Evolutionary conservation across 2,329 filamentous ascomycete genomes (phyloP).

Genomic region (Fusarium scirpi): DNA sequence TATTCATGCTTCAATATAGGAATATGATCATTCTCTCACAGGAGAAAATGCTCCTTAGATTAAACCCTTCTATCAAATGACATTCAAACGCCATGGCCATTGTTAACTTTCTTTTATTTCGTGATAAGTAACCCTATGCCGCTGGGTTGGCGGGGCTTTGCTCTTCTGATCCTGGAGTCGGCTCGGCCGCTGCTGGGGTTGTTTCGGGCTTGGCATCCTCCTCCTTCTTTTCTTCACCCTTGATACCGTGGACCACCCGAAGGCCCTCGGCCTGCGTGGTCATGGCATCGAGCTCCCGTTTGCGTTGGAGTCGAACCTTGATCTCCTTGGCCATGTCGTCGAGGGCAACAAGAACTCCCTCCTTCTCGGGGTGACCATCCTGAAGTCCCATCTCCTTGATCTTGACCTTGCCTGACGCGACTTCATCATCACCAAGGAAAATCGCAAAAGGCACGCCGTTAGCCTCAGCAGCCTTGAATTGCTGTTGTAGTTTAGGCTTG

Average conservation of each 20-base stretch:
- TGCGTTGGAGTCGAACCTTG: slow-evolving; percentile 58
- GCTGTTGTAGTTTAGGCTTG: slow-evolving; percentile 87
- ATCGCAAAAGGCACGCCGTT: slow-evolving; percentile 86
- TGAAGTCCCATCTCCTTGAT: slow-evolving; percentile 82
- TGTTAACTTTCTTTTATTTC: slow-evolving; percentile 34
- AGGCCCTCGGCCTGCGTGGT: slow-evolving; percentile 59
- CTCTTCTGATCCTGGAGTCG: slow-evolving; percentile 20
- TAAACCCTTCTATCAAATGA: slow-evolving; percentile 30
- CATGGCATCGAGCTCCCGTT: slow-evolving; percentile 59
- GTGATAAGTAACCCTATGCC: slow-evolving; percentile 16
- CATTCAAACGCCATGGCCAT: slow-evolving; percentile 31
- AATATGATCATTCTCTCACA: slow-evolving; percentile 9
- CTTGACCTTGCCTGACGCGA: slow-evolving; percentile 84
- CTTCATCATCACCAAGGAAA: slow-evolving; percentile 91
- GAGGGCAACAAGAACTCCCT: slow-evolving; percentile 80
- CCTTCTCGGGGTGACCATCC: slow-evolving; percentile 89
- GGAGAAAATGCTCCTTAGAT: slow-evolving; percentile 9
- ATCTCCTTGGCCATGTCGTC: slow-evolving; percentile 73
- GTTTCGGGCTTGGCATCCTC: slow-evolving; percentile 25
- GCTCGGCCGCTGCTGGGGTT: slow-evolving; percentile 25
- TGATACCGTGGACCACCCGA: slow-evolving; percentile 61
- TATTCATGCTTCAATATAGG: background rate
- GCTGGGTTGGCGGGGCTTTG: slow-evolving; percentile 24
- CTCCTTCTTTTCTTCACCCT: slow-evolving; percentile 46
- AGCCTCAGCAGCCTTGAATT: slow-evolving; percentile 91